These are phyloP conservation scores for Hyphopichia khmerensis DNA, from an alignment of 1,139 yeast species.

Conservation along the genomic window DNA sequence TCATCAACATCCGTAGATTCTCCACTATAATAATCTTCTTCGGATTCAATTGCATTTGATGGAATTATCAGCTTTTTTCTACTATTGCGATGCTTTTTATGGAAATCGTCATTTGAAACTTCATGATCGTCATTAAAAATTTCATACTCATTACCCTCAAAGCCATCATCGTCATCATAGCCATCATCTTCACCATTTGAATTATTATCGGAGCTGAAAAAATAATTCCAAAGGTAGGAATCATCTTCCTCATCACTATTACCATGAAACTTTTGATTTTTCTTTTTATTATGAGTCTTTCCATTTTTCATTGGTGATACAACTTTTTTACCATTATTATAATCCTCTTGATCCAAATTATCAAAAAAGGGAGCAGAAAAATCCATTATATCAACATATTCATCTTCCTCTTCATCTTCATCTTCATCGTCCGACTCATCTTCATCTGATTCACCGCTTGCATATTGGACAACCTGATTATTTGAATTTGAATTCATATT, in stretches of 20 bases:
- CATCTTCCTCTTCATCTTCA: constrained; percentile 29
- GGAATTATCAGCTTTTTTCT: constrained; percentile 18
- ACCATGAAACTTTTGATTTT: constrained; percentile 2
- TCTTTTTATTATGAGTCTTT: neutral
- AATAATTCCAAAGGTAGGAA: constrained; percentile 55
- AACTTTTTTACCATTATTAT: neutral
- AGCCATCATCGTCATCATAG: constrained; percentile 8
- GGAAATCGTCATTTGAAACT: constrained; percentile 6
- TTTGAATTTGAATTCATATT: constrained; percentile 17
- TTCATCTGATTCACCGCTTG: constrained; percentile 22
- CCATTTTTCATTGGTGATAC: neutral
- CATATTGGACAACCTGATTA: constrained; percentile 29
- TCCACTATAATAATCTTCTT: constrained; percentile 50
- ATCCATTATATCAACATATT: constrained; percentile 32
- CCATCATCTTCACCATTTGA: constrained; percentile 26
- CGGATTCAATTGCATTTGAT: constrained; percentile 13
- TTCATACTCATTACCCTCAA: constrained; percentile 7
- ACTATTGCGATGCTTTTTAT: constrained; percentile 8
- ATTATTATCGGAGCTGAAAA: constrained; percentile 46
- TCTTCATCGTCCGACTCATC: constrained; percentile 19
- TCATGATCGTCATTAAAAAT: constrained; percentile 18
- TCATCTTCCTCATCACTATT: constrained; percentile 47
- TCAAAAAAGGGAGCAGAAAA: constrained; percentile 24
- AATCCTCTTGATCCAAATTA: neutral
- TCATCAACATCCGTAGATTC: constrained; percentile 93